A percentile compares a stretch with the other conserved stretches of the same genome.
Evolutionary conservation across 176 grass and related monocot genomes (phyloP).

Genomic region (Musa schizocarpa): DNA sequence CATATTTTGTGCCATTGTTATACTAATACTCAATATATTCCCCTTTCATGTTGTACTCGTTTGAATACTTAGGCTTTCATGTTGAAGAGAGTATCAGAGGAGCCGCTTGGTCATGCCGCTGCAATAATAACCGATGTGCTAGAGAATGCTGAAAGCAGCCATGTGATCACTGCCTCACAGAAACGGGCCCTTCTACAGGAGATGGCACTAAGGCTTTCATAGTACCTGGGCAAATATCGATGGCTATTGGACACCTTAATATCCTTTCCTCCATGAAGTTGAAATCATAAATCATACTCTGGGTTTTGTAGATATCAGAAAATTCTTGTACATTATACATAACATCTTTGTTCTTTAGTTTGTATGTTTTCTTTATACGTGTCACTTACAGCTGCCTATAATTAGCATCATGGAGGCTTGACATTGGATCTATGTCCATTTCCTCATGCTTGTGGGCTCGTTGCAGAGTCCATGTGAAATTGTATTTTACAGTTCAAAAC

Average conservation of each 20-base stretch:
- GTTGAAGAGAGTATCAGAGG: conserved; percentile 25
- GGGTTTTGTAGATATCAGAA: neutral
- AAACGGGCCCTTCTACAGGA: conserved; percentile 26
- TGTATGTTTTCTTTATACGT: neutral
- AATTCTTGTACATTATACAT: neutral
- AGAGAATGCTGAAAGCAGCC: conserved; percentile 18
- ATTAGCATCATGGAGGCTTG: neutral
- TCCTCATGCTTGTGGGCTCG: neutral
- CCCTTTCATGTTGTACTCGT: neutral
- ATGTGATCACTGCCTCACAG: conserved; percentile 19
- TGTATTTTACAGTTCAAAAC: neutral
- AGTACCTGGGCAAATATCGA: neutral
- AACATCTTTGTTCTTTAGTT: neutral
- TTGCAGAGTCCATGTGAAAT: neutral
- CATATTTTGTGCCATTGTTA: neutral
- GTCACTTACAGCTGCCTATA: neutral
- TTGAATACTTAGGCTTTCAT: conserved; percentile 17
- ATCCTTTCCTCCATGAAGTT: neutral
- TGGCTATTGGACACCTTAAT: neutral
- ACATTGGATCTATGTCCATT: neutral
- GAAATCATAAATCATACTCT: neutral
- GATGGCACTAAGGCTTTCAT: conserved; percentile 26
- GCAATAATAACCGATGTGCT: conserved; percentile 24
- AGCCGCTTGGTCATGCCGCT: conserved; percentile 27
- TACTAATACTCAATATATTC: neutral